Base-by-base conservation (phyloP, 176 grass and related monocot species). In the Bothriochloa decipiens region DNA sequence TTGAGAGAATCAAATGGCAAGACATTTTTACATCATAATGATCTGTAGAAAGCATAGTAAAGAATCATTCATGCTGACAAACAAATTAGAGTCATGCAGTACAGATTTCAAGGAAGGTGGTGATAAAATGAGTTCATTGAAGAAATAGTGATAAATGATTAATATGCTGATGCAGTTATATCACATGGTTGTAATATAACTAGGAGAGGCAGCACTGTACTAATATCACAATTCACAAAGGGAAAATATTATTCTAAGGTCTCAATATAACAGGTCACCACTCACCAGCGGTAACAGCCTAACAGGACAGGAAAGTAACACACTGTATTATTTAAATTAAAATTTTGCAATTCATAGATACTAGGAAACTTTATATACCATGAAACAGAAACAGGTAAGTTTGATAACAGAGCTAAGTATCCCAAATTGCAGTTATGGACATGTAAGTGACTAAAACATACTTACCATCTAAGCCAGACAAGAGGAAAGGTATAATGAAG, bases 21-120 rank as follows among this genome's bases (percentile, higher is more conserved):
- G 97, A 91, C 97, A 99, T 99, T 62, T 99, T 96, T 52, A 99
- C 97, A 85, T 99, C 97, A 85, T 99, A 99, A 88, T 99, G 97
- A 81, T 99, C 97, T 99, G 86, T 58, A 84, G 49, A 74, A 57
- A 77, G 23, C 40, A 50, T 5, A 50, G 2, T 33, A 70, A 65
- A 65, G 29, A 74, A 53, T 67, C 80, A 68, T n/a, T 12, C 35
- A 60, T 1, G 27, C 27, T 13, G 15, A 68, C n/a, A 76, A 45
- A 14, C 23, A 53, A 6, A 45, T 25, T 58, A 8, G n/a, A n/a
- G 28, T 4, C 14, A 65, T 32, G 55, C 11, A 61, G 9, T 53
- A 70, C 33, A 60, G 37, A 50, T 27, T 45, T 82, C 7, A 45
- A 83, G 32, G 32, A 36, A 58, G 32, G 2, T 52, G 49, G 8